phyloP scores from a whole-genome alignment of 257 asterid genomes.

The Solanum chiquidenum region DNA sequence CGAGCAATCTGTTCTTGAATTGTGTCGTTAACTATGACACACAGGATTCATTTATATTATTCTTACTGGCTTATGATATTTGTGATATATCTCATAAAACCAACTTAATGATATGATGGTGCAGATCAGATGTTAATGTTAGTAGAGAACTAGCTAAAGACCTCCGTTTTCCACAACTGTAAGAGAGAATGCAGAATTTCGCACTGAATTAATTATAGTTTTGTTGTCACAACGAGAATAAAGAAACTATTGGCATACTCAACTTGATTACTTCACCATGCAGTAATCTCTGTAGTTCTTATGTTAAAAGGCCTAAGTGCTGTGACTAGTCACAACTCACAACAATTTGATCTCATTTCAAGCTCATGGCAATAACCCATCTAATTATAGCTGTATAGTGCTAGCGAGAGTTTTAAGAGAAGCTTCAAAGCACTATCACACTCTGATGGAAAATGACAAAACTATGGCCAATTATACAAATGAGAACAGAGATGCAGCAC shows the following conservation, averaged over 20 bases:
- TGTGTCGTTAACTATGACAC: not conserved
- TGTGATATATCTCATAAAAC: not conserved
- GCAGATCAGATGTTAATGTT: not conserved
- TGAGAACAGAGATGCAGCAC: not conserved
- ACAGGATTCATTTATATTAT: not conserved
- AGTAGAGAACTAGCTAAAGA: not conserved
- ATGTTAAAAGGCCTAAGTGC: not conserved
- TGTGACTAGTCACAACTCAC: not conserved
- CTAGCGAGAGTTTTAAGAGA: not conserved
- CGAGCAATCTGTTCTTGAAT: not conserved
- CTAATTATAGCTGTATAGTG: not conserved
- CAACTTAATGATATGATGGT: not conserved
- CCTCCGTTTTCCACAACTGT: not conserved
- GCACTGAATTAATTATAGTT: not conserved
- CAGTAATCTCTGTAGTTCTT: not conserved
- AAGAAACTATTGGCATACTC: not conserved
- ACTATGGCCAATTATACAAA: not conserved
- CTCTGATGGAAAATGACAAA: not conserved
- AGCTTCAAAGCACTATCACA: not conserved
- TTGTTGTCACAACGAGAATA: not conserved
- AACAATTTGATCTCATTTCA: not conserved
- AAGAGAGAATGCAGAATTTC: not conserved
- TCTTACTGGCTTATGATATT: not conserved
- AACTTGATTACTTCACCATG: not conserved
- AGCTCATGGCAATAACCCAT: not conserved